Percentiles rank a stretch among this genome's conserved stretches.
These are phyloP conservation scores for Neurospora sp. DNA, from an alignment of 2,329 filamentous ascomycete genomes.

Conservation along the genomic window DNA sequence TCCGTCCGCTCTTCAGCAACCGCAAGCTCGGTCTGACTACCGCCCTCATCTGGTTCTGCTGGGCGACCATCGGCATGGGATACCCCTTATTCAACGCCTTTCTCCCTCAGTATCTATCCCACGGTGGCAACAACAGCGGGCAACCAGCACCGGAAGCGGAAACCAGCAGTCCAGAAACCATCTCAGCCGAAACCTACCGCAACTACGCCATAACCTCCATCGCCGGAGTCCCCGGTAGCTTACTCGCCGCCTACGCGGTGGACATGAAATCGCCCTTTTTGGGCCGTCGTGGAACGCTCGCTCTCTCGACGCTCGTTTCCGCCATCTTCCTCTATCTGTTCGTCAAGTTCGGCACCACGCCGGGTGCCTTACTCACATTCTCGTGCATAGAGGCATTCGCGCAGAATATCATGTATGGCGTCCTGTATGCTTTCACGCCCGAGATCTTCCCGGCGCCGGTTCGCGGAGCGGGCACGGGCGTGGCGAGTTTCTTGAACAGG, in stretches of 20 bases:
- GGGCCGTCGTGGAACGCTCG: slow-evolving; percentile 65
- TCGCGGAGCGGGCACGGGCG: slow-evolving; percentile 61
- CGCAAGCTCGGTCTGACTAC: slow-evolving; percentile 44
- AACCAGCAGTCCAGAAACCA: slow-evolving; percentile 25
- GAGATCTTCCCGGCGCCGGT: slow-evolving; percentile 68
- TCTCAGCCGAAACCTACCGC: slow-evolving; percentile 52
- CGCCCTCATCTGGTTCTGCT: slow-evolving; percentile 63
- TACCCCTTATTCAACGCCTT: slow-evolving; percentile 87
- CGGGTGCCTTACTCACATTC: slow-evolving; percentile 52
- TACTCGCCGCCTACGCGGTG: slow-evolving; percentile 65
- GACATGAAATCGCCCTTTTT: slow-evolving; percentile 51
- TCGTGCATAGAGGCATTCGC: slow-evolving; percentile 61
- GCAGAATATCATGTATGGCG: slow-evolving; percentile 70
- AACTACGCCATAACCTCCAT: slow-evolving; percentile 76
- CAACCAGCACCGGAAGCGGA: background rate
- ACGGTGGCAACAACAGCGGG: slow-evolving; percentile 31
- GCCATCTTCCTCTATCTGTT: slow-evolving; percentile 62
- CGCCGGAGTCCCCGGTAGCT: slow-evolving; percentile 65
- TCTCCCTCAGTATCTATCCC: slow-evolving; percentile 73
- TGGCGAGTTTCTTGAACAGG: slow-evolving; percentile 62
- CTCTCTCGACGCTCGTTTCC: slow-evolving; percentile 55
- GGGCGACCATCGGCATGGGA: slow-evolving; percentile 75
- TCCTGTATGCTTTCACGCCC: slow-evolving; percentile 67
- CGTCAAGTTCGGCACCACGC: slow-evolving; percentile 45
- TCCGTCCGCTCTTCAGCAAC: slow-evolving; percentile 55